phyloP scores from a whole-genome alignment of 2,329 filamentous ascomycete species.

The Neofusicoccum kwambonambiense region DNA sequence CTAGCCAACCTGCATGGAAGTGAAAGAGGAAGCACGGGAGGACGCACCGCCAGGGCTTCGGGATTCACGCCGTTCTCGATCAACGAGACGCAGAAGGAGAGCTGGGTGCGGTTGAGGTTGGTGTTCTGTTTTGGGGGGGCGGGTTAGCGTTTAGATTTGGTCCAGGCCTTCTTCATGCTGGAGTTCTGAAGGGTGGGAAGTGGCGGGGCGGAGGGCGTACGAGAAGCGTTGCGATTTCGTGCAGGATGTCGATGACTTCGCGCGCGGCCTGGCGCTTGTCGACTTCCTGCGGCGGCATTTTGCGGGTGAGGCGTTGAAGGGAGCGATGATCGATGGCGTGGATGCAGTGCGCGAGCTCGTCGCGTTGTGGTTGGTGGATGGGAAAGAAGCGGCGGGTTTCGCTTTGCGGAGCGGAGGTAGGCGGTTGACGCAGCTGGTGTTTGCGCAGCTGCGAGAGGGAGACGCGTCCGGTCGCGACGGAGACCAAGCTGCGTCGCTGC shows the following conservation, averaged over 20 bases:
- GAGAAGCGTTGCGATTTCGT: constrained; percentile 84
- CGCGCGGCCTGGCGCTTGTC: constrained; percentile 75
- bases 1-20: background rate
- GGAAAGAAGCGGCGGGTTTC: background rate
- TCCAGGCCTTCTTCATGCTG: no score
- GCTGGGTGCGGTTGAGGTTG: constrained; percentile 81
- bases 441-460: background rate
- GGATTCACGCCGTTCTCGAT: constrained; percentile 98
- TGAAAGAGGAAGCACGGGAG: background rate
- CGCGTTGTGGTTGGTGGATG: background rate
- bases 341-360: background rate
- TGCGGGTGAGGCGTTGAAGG: background rate
- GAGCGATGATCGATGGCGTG: no score
- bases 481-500: background rate
- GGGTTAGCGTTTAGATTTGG: background rate
- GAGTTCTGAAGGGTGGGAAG: background rate
- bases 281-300: constrained; percentile 35
- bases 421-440: background rate
- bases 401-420: background rate
- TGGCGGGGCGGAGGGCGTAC: constrained; percentile 52
- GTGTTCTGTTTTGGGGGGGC: constrained; percentile 68
- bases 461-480: constrained; percentile 11
- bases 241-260: constrained; percentile 78
- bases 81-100: constrained; percentile 93
- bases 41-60: constrained; percentile 83